Evolutionary conservation across 2,329 filamentous ascomycete genomes (phyloP).

Genomic region (Plectosphaerella cucumerina): DNA sequence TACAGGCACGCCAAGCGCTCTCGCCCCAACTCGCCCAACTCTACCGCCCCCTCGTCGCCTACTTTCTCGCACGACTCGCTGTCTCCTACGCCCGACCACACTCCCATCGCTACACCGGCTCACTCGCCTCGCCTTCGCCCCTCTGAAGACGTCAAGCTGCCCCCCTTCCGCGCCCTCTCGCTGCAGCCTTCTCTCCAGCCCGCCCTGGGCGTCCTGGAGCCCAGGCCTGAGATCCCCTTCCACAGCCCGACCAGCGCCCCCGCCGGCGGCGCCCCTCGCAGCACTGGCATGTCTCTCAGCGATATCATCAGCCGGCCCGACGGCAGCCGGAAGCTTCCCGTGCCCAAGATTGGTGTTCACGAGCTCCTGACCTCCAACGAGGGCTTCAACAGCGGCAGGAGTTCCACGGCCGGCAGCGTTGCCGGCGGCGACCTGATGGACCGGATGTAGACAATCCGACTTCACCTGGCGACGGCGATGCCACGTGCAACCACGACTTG

Average conservation of each 20-base stretch:
- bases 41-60: constrained; percentile 90
- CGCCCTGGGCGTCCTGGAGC: constrained; percentile 56
- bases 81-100: constrained; percentile 94
- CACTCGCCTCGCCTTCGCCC: constrained; percentile 90
- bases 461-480: constrained; percentile 3
- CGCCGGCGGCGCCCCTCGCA: constrained; percentile 44
- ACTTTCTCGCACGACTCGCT: constrained; percentile 95
- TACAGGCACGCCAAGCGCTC: constrained; percentile 81
- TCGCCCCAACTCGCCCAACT: constrained; percentile 88
- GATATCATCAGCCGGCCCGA: constrained; percentile 92
- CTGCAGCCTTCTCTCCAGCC: constrained; percentile 50
- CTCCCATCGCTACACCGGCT: constrained; percentile 93
- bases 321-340: constrained; percentile 82
- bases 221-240: constrained; percentile 42
- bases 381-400: constrained; percentile 69
- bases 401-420: constrained; percentile 73
- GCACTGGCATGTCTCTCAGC: constrained; percentile 73
- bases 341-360: constrained; percentile 85
- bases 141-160: constrained; percentile 71
- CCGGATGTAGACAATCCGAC: constrained; percentile 30
- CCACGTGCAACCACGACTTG: constrained; percentile 16
- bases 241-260: constrained; percentile 41
- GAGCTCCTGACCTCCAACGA: constrained; percentile 69
- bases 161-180: constrained; percentile 69
- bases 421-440: constrained; percentile 67